Percentiles rank a stretch among this genome's conserved stretches.
Conservation (phyloP, 176 grass and related monocot genomes). For the Melocanna baccifera region DNA sequence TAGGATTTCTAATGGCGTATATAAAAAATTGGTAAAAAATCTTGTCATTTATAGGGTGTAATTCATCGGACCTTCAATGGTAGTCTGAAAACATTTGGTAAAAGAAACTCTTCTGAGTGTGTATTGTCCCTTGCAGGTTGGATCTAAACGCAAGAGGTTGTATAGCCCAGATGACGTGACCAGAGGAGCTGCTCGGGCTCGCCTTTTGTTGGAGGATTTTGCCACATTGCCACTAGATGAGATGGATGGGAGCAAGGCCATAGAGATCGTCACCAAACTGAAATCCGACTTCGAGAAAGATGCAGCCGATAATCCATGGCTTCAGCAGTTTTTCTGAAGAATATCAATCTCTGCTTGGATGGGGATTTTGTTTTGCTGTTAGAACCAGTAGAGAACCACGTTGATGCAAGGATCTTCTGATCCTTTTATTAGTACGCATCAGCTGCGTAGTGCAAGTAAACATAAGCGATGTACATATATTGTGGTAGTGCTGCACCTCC, state of each 20-base stretch:
- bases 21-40: not conserved
- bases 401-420: conserved; percentile 23
- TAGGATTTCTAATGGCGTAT: not conserved
- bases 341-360: not conserved
- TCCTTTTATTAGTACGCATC: conserved; percentile 34
- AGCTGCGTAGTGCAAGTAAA: not conserved
- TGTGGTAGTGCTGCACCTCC: too few species aligned
- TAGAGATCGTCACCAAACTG: conserved; percentile 48
- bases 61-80: not conserved
- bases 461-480: too few species aligned
- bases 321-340: conserved; percentile 75
- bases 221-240: conserved; percentile 58
- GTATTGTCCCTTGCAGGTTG: conserved; percentile 45
- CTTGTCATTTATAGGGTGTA: not conserved
- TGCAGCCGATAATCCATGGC: conserved; percentile 68
- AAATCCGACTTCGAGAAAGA: conserved; percentile 70
- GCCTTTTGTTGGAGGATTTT: conserved; percentile 64
- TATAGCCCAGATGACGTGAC: conserved; percentile 72
- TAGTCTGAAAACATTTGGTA: not conserved
- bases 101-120: conserved; percentile 1
- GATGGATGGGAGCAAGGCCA: conserved; percentile 53
- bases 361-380: not conserved
- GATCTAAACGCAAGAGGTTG: conserved; percentile 66
- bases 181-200: conserved; percentile 70
- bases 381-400: not conserved